These are phyloP conservation scores for Pleodorina starrii DNA, from an alignment of 139 green algal species.

Conservation along the genomic window DNA sequence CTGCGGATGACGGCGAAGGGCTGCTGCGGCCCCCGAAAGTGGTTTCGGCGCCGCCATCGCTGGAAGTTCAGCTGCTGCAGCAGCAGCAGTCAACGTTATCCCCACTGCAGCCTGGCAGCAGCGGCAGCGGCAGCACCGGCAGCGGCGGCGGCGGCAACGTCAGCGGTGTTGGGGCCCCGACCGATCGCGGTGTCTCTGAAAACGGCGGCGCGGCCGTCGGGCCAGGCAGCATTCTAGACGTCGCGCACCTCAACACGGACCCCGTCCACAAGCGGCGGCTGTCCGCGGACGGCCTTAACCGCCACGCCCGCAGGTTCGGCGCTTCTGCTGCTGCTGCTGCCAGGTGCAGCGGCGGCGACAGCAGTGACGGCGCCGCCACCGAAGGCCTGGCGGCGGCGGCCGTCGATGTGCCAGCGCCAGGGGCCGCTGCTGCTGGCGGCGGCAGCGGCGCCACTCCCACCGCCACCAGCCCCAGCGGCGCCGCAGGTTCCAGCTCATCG, in stretches of 20 bases:
- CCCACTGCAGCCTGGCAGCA: background rate
- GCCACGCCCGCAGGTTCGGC: constrained; percentile 4
- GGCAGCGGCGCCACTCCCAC: background rate
- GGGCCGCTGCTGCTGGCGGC: too few species aligned
- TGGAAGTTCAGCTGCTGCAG: background rate
- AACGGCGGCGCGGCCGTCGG: background rate
- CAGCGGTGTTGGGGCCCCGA: too few species aligned
- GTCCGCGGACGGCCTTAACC: constrained; percentile 1
- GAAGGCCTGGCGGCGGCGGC: background rate
- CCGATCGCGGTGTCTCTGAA: background rate
- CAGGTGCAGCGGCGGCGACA: background rate
- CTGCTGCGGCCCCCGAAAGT: too few species aligned
- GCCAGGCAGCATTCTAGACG: constrained; percentile 14
- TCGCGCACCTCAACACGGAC: background rate
- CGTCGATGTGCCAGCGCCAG: background rate
- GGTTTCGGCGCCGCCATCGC: background rate
- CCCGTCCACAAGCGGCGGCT: background rate
- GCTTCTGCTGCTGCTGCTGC: too few species aligned
- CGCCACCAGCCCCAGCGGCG: background rate
- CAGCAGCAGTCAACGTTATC: background rate
- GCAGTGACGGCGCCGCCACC: background rate
- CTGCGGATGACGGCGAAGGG: too few species aligned
- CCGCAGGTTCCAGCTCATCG: background rate
- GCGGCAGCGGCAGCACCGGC: background rate
- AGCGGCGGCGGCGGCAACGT: too few species aligned